Evolutionary conservation across 2,329 filamentous ascomycete genomes (phyloP), one percentile per base, ranked within the genome.

Genomic region (Penicillium sumatraense): DNA sequence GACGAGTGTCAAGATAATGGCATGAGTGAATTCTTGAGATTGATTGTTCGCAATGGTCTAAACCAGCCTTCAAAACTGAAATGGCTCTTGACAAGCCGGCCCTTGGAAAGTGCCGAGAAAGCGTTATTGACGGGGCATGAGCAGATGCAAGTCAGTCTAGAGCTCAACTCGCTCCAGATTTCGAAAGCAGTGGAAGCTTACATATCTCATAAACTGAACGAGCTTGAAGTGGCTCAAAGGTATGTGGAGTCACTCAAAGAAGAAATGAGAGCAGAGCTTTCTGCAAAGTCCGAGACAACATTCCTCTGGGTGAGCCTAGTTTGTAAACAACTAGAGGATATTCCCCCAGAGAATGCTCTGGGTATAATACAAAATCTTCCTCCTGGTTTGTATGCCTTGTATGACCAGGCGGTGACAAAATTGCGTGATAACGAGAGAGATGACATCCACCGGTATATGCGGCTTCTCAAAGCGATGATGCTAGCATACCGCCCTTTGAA

Each of bases 71-170:
- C 52, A 13, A 66, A 60, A 47, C 52, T 71, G 20, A 68, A 69
- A 53, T 70, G 67, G 68, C 24, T 71, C 11, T 61, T 70, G 41
- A 69, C 66, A 47, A 71, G 68, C 49, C 61, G 66, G 52, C 66
- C 66, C 18, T 56, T 64, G 40, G 60, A 68, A 23, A 52, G 31
- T 26, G 62, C 62, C 51, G 62, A 68, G 40, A 49, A 42, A 44
- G 59, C 47, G 24, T 55, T 71, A 35, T 35, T 68, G 46, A 47
- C 59, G 56, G 58, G 59, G 10, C 59, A 58, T 51, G 63, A 68
- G 29, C 60, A 66, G 44, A 27, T 58, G n/a, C 53, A 54, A 49
- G 20, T 59, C 2, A 59, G 45, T 31, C 29, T 59, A 13, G 62
- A 64, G 27, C 51, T 54, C 4, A 61, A 64, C 24, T 58, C 56